Percentiles rank a stretch among this genome's conserved stretches.
Conservation (phyloP, 1,284 basidiomycete species). For the Boletus calvinii region DNA sequence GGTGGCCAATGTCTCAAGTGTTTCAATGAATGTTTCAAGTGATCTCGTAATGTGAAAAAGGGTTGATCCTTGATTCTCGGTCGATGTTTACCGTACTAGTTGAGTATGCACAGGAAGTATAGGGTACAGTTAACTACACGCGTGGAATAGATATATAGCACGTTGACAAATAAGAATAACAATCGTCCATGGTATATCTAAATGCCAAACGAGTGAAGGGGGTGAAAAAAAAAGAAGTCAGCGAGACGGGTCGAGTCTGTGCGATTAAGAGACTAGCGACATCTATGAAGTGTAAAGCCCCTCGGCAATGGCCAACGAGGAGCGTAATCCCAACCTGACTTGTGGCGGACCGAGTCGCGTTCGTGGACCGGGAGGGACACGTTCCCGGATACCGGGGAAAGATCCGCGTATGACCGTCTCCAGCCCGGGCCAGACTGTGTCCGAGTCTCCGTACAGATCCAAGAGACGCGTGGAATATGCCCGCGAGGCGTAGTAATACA, state of each 20-base stretch:
- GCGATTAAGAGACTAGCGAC: not conserved
- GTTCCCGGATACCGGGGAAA: slow-evolving; percentile 18
- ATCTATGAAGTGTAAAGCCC: slow-evolving; percentile 19
- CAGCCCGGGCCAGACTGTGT: slow-evolving; percentile 25
- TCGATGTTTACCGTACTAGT: slow-evolving; percentile 9
- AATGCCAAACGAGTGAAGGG: slow-evolving; percentile 14
- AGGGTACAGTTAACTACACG: slow-evolving; percentile 10
- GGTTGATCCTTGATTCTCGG: not conserved
- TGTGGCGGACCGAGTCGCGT: slow-evolving; percentile 22
- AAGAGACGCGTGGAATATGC: slow-evolving; percentile 31
- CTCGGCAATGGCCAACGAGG: slow-evolving; percentile 16
- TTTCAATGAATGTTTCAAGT: not conserved
- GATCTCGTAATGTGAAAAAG: not conserved
- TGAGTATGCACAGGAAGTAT: slow-evolving; percentile 10
- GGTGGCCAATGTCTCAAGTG: no score
- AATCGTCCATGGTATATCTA: not conserved
- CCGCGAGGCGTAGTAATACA: slow-evolving; percentile 67
- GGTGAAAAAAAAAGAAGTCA: not conserved
- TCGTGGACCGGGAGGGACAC: slow-evolving; percentile 7
- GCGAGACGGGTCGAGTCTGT: not conserved
- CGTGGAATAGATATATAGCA: slow-evolving; percentile 23
- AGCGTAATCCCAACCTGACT: slow-evolving; percentile 14
- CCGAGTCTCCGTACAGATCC: slow-evolving; percentile 27
- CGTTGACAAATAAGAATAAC: slow-evolving; percentile 19
- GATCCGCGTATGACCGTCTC: slow-evolving; percentile 23